Evolutionary conservation across 1,284 basidiomycete species (phyloP), one percentile per base, ranked within the genome.

Genomic region (Ganoderma leucocontextum): DNA sequence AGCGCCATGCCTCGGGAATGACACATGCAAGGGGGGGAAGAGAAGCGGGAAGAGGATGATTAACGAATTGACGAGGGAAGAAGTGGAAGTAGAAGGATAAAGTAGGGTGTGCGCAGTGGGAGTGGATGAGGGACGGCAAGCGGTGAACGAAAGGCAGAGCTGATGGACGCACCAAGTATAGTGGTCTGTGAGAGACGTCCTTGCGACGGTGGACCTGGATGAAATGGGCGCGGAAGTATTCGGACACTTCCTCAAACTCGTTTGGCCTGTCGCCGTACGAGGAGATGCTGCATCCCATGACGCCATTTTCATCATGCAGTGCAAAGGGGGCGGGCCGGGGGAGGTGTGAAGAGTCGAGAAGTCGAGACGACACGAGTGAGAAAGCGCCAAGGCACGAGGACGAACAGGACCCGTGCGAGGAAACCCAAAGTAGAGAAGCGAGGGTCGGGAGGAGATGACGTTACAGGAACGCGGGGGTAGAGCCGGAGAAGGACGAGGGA

Each of bases 151-250:
- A 29, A 42, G 52, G 52, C 25, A 39, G 44, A 39, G 39, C 39
- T 13, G 39, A 39, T 8, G 59, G 41, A 86, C 91, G 79, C 74
- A 92, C 91, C 65, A 87, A 82, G 76, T 89, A 92, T 17, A 93
- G 80, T 60, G 84, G 83, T 52, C 91, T 83, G 67, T 84, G 83
- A 7, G 86, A 84, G 36, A 84, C 80, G 75, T 92, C 90, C 73
- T 90, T 89, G 71, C 87, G 84, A 74, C 86, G 83, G 78, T 94
- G 91, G 25, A 89, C 89, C 74, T 92, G 90, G 55, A 90, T 82
- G 75, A 94, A 94, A 76, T 94, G 93, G 35, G 90, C 87, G 44
- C 89, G 87, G 82, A 94, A 94, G 77, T 94, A 94, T 68, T 91
- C 87, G 60, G 91, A 86, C 19, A 91, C 92, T 55, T 87, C 87